Evolutionary conservation across 2,329 filamentous ascomycete genomes (phyloP), one percentile per base, ranked within the genome.

Genomic region (Macrophomina phaseolina): DNA sequence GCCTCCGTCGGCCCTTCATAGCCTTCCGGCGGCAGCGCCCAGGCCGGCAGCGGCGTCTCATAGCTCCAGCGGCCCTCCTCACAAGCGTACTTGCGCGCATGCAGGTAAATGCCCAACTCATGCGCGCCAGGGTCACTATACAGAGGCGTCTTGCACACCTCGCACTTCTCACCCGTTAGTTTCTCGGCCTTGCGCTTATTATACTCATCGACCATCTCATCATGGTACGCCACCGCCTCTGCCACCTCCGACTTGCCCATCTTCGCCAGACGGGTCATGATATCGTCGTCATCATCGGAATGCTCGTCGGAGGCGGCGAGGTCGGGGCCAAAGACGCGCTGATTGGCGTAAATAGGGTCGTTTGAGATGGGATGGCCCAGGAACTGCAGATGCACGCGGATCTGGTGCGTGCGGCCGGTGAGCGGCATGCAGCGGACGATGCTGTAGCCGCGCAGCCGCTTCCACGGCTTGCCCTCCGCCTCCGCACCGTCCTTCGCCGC

Each of bases 221-320:
- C 92, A 75, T 97, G 92, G 79, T 97, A 98, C 1, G 92, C 92
- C 18, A 96, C 90, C 0, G 95, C 93, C 73, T 97, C 91, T 1
- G 94, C 92, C 8, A 94, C 88, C 72, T 99, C 94, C 16, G 93
- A 90, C 79, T 98, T 98, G 71, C 95, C 95, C 93, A 99, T 97
- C 38, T 89, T 88, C 38, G 89, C 89, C 4, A 99, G 86, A 1
- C 93, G 88, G 23, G 89, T 89, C 77, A 99, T 94, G 71, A 99
- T 91, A 75, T 97, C 93, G 68, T 95, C 91, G 77, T 99, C 95
- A 49, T 90, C 88, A 67, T 93, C 90, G 32, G 86, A 86, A 23
- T 84, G 84, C 3, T 86, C 88, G 60, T 94, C 90, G 14, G 83
- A 82, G 58, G 82, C 86, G 16, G 92, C 95, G 0, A 99, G 87